phyloP scores from a whole-genome alignment of 2,329 filamentous ascomycete species.

The Trichoderma cornu-damae region DNA sequence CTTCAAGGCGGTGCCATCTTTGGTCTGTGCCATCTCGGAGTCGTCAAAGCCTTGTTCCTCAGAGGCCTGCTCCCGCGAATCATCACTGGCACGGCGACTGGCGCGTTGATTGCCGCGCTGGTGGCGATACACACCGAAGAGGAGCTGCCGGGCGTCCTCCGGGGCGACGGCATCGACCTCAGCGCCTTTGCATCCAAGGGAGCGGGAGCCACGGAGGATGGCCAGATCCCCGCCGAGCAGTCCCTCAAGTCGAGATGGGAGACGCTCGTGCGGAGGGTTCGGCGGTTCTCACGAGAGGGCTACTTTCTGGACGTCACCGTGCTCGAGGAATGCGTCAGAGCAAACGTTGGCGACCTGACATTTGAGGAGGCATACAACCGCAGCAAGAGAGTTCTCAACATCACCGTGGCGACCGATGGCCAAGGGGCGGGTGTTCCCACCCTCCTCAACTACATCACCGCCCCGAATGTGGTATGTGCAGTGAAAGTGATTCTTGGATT shows the following conservation, averaged over 20 bases:
- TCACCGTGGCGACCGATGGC: constrained; percentile 74
- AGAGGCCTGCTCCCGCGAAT: constrained; percentile 79
- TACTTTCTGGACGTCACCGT: constrained; percentile 80
- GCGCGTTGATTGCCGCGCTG: constrained; percentile 81
- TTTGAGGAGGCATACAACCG: constrained; percentile 88
- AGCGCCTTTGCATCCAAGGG: constrained; percentile 61
- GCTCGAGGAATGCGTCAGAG: constrained; percentile 75
- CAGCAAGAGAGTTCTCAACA: constrained; percentile 84
- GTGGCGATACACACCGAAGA: constrained; percentile 84
- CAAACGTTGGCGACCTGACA: constrained; percentile 82
- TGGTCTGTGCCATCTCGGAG: constrained; percentile 81
- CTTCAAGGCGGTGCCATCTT: constrained; percentile 89
- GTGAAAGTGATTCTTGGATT: neutral
- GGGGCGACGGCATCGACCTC: constrained; percentile 75
- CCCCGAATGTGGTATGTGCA: constrained; percentile 76
- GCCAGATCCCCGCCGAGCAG: constrained; percentile 33
- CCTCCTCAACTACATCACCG: constrained; percentile 85
- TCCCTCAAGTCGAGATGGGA: constrained; percentile 42
- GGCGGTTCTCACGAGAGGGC: constrained; percentile 67
- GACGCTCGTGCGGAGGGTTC: constrained; percentile 61
- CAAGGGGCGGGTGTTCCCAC: constrained; percentile 73
- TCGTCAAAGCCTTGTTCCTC: constrained; percentile 80
- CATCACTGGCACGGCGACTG: constrained; percentile 85
- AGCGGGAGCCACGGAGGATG: constrained; percentile 28
- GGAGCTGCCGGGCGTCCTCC: constrained; percentile 71